Conservation (phyloP, 2,329 filamentous ascomycete genomes). For the Trichoderma harzianum region DNA sequence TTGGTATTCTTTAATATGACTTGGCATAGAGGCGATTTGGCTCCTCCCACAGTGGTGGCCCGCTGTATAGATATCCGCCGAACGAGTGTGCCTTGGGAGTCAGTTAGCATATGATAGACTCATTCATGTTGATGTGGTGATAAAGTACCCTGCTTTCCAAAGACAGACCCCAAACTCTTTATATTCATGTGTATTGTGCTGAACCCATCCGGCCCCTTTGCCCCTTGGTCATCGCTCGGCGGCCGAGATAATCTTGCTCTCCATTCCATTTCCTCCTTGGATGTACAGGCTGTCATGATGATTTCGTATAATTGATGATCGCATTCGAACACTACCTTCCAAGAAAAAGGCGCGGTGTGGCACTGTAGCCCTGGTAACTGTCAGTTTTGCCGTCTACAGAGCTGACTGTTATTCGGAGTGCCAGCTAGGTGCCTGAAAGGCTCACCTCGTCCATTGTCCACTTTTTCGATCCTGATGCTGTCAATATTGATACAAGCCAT, state of each 20-base stretch:
- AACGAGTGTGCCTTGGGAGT: slow-evolving; percentile 52
- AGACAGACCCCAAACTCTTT: slow-evolving; percentile 70
- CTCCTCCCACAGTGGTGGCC: slow-evolving; percentile 69
- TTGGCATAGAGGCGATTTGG: slow-evolving; percentile 65
- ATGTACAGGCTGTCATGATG: slow-evolving; percentile 80
- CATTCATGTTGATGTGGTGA: background rate
- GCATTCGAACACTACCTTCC: slow-evolving; percentile 85
- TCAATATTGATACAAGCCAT: slow-evolving; percentile 69
- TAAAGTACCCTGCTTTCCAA: slow-evolving; percentile 62
- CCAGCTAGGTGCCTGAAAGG: no score
- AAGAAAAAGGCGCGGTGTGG: slow-evolving; percentile 79
- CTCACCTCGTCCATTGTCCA: slow-evolving; percentile 71
- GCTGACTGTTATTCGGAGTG: background rate
- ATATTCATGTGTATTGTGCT: slow-evolving; percentile 67
- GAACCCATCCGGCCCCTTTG: slow-evolving; percentile 48
- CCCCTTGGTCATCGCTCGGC: slow-evolving; percentile 46
- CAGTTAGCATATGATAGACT: background rate
- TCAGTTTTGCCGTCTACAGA: background rate
- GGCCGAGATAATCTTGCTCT: slow-evolving; percentile 59
- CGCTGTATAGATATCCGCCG: slow-evolving; percentile 75
- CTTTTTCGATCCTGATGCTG: slow-evolving; percentile 64
- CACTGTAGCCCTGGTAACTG: slow-evolving; percentile 71
- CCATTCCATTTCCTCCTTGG: slow-evolving; percentile 79
- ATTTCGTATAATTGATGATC: slow-evolving; percentile 77
- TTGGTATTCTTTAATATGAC: slow-evolving; percentile 86